Evolutionary conservation across 2,329 filamentous ascomycete genomes (phyloP).

Genomic region (Aureobasidium sp.): DNA sequence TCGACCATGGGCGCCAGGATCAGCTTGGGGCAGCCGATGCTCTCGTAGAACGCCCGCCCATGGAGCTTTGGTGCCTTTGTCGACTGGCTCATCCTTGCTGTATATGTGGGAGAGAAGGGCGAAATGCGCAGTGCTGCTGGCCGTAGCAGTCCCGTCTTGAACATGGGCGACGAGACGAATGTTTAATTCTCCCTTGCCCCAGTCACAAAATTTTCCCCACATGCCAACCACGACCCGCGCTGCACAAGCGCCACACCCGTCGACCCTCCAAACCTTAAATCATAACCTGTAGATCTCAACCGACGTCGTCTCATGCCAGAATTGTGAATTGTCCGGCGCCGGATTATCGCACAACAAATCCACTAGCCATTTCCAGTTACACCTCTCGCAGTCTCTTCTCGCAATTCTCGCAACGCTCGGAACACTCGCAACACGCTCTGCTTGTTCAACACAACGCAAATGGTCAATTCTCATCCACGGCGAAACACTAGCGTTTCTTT

Average conservation of each 20-base stretch:
- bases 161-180: neutral
- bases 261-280: neutral
- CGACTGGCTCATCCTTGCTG: neutral
- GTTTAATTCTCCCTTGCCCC: neutral
- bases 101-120: neutral
- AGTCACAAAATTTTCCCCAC: neutral
- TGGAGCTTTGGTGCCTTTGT: constrained; percentile 23
- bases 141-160: neutral
- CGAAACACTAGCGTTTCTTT: neutral
- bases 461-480: neutral
- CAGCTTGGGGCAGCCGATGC: constrained; percentile 82
- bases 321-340: neutral
- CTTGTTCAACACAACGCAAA: neutral
- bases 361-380: neutral
- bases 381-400: neutral
- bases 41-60: constrained; percentile 88
- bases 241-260: neutral
- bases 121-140: neutral
- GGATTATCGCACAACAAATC: neutral
- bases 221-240: neutral
- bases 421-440: neutral
- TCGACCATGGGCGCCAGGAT: constrained; percentile 97
- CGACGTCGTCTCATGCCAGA: neutral
- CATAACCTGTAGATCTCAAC: neutral
- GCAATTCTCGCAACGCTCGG: neutral